Evolutionary conservation across 768 basidiomycete species (phyloP).

Genomic region (Boletus insuetus): DNA sequence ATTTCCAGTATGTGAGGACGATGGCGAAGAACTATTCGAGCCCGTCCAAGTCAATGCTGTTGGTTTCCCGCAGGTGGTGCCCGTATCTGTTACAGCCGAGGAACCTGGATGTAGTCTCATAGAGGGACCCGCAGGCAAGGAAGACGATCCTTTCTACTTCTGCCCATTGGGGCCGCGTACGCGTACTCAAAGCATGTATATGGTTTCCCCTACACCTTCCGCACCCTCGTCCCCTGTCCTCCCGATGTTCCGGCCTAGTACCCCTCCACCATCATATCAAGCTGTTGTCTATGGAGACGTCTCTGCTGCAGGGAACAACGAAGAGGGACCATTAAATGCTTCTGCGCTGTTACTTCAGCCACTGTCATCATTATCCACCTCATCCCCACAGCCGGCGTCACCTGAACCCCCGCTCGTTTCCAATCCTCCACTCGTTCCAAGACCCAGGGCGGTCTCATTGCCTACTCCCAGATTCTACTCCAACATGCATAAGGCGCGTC

Average conservation of each 20-base stretch:
- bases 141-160: constrained; percentile 26
- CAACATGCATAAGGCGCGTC: constrained; percentile 8
- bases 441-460: constrained; percentile 28
- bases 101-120: not conserved
- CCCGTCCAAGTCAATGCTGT: constrained; percentile 9
- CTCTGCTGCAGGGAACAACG: not conserved
- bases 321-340: constrained; percentile 13
- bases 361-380: constrained; percentile 14
- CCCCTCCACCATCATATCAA: constrained; percentile 28
- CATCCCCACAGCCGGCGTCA: constrained; percentile 4
- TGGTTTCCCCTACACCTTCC: constrained; percentile 3
- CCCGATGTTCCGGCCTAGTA: constrained; percentile 24
- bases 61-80: constrained; percentile 21
- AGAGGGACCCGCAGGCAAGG: constrained; percentile 6
- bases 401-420: constrained; percentile 12
- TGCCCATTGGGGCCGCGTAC: constrained; percentile 21
- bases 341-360: constrained; percentile 32
- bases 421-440: constrained; percentile 12
- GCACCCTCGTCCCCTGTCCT: constrained; percentile 7
- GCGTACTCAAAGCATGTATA: constrained; percentile 32
- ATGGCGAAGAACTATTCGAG: constrained; percentile 35
- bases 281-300: constrained; percentile 3
- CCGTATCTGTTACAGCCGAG: not conserved
- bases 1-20: constrained; percentile 32
- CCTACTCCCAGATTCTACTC: constrained; percentile 10